A percentile compares a stretch with the other conserved stretches of the same genome.
These are phyloP conservation scores for Colletotrichum cuscutae DNA, from an alignment of 2,329 filamentous ascomycete genomes.

Conservation along the genomic window DNA sequence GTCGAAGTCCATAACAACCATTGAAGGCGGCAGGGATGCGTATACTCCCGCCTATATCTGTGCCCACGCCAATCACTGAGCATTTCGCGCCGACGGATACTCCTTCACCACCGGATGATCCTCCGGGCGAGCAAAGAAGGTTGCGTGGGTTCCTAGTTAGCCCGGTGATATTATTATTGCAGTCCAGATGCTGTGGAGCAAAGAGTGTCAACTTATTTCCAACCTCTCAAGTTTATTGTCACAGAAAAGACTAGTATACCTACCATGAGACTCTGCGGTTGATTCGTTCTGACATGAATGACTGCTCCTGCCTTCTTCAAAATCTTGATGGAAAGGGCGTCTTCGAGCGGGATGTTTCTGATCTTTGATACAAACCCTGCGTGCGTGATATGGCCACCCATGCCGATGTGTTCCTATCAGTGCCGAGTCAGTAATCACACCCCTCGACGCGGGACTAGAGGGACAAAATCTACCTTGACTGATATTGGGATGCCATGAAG, in stretches of 20 bases:
- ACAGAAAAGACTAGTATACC: constrained; percentile 67
- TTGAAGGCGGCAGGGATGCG: constrained; percentile 65
- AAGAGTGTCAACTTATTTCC: neutral
- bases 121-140: constrained; percentile 68
- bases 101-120: constrained; percentile 74
- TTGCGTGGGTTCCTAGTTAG: constrained; percentile 71
- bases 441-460: too few relatives aligned
- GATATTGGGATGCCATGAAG: constrained; percentile 73
- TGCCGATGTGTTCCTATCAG: constrained; percentile 13
- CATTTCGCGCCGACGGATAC: constrained; percentile 70
- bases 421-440: neutral
- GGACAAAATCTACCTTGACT: constrained; percentile 77
- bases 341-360: constrained; percentile 60
- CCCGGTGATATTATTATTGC: constrained; percentile 68
- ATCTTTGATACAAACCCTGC: constrained; percentile 71
- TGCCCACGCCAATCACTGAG: constrained; percentile 69
- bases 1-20: constrained; percentile 65
- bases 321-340: constrained; percentile 52
- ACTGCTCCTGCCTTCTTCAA: constrained; percentile 61
- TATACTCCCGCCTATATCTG: constrained; percentile 69
- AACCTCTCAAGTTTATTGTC: neutral
- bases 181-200: constrained; percentile 8
- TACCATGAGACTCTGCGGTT: constrained; percentile 73
- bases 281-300: constrained; percentile 66
- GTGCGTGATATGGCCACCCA: constrained; percentile 65